A percentile compares a stretch with the other conserved stretches of the same genome.
Conservation (phyloP, 768 basidiomycete species). For the Sarcodon sp. region DNA sequence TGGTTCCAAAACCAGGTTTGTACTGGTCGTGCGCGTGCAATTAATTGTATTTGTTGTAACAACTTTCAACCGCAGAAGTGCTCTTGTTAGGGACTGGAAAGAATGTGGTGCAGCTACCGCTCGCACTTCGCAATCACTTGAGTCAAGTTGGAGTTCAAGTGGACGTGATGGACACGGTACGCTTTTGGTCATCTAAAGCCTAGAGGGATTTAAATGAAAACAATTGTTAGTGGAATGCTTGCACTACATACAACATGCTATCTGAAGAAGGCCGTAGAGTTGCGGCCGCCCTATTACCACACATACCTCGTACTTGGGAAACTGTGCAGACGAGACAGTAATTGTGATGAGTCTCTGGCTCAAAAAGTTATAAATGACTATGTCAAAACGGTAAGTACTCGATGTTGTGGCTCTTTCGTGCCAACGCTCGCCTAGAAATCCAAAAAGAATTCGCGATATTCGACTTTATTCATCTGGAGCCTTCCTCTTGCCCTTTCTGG, state of each 20-base stretch:
- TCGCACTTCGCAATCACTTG: constrained; percentile 49
- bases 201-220: neutral
- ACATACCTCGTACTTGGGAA: constrained; percentile 40
- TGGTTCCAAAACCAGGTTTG: constrained; percentile 80
- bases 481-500: constrained; percentile 55
- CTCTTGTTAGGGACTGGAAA: constrained; percentile 81
- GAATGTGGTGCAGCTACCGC: constrained; percentile 56
- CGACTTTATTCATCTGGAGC: constrained; percentile 15
- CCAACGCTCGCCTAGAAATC: neutral
- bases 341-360: no score
- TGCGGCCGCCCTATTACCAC: constrained; percentile 79
- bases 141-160: constrained; percentile 72
- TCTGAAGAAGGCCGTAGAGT: constrained; percentile 89
- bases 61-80: constrained; percentile 46
- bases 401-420: neutral
- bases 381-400: neutral
- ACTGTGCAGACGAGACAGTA: neutral
- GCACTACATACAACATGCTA: constrained; percentile 90
- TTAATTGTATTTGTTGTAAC: neutral
- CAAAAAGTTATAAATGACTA: no score
- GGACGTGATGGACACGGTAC: constrained; percentile 81
- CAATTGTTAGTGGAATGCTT: constrained; percentile 64
- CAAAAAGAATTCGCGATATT: neutral
- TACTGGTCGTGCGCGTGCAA: neutral
- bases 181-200: constrained; percentile 10